phyloP scores from a whole-genome alignment of 495 filamentous ascomycete species.

The Aspergillus cavernicola region DNA sequence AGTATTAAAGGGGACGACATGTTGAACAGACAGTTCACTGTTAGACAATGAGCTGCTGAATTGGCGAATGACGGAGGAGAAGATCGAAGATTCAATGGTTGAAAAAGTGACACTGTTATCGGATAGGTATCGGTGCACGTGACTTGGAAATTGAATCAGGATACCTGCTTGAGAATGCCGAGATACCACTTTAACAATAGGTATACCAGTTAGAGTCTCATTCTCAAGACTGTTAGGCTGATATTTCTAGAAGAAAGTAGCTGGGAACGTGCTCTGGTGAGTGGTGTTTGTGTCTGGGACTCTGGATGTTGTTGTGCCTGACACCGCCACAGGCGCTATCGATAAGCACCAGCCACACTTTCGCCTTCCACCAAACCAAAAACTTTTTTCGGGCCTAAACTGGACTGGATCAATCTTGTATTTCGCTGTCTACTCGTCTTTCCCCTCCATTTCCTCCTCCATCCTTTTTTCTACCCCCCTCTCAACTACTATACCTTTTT shows the following conservation, averaged over 20 bases:
- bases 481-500: constrained; percentile 16
- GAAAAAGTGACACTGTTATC: constrained; percentile 19
- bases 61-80: too few relatives aligned
- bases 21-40: background rate
- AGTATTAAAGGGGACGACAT: constrained; percentile 52
- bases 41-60: background rate
- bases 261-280: too few relatives aligned
- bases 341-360: constrained; percentile 39
- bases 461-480: constrained; percentile 16
- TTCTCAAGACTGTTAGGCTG: too few relatives aligned
- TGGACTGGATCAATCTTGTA: constrained; percentile 17
- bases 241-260: too few relatives aligned
- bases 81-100: too few relatives aligned
- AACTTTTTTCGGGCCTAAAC: constrained; percentile 21
- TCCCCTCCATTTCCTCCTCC: constrained; percentile 4
- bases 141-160: constrained; percentile 5
- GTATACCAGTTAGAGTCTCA: too few relatives aligned
- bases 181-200: too few relatives aligned
- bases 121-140: constrained; percentile 23
- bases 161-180: too few relatives aligned
- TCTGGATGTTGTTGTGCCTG: too few relatives aligned
- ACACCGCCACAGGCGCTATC: constrained; percentile 36
- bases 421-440: background rate
- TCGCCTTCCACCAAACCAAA: constrained; percentile 23
- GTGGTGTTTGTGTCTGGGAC: too few relatives aligned